Conservation (phyloP, 2,329 filamentous ascomycete genomes). For the Pochonia chlamydosporia region DNA sequence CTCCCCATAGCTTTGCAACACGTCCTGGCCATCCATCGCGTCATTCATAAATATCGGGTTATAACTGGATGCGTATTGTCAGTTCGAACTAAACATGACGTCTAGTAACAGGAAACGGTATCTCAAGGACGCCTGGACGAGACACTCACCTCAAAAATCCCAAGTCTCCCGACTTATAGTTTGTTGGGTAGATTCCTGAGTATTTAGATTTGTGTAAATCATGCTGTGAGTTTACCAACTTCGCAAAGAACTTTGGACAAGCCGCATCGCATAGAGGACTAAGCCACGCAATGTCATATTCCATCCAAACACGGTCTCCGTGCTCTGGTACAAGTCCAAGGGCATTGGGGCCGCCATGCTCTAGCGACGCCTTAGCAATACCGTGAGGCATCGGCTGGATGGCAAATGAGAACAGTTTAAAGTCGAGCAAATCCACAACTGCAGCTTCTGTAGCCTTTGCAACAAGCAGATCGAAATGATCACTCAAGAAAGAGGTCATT, state of each 20-base stretch:
- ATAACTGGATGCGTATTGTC: conserved; percentile 10
- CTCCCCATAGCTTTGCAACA: conserved; percentile 14
- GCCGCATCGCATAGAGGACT: conserved; percentile 13
- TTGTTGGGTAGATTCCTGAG: conserved; percentile 13
- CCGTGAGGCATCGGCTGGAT: conserved; percentile 14
- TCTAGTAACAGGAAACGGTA: neutral
- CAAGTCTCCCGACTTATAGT: conserved; percentile 15
- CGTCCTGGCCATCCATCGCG: conserved; percentile 11
- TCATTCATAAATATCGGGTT: conserved; percentile 20
- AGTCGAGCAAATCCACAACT: conserved; percentile 6
- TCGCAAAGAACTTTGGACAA: conserved; percentile 10
- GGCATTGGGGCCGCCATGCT: conserved; percentile 15
- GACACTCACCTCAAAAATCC: conserved; percentile 10
- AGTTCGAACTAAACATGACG: neutral
- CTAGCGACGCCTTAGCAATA: conserved; percentile 12
- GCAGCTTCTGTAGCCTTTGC: neutral
- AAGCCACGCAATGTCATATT: conserved; percentile 23
- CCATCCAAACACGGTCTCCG: conserved; percentile 24
- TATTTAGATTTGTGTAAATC: conserved; percentile 11
- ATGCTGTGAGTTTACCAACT: conserved; percentile 9
- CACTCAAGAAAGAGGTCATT: conserved; percentile 14
- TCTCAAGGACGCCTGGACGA: neutral
- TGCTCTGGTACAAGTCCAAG: conserved; percentile 17
- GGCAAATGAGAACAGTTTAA: conserved; percentile 10
- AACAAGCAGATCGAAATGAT: conserved; percentile 9